These are phyloP conservation scores for Fusarium scirpi DNA, from an alignment of 2,329 filamentous ascomycete species.

Conservation along the genomic window DNA sequence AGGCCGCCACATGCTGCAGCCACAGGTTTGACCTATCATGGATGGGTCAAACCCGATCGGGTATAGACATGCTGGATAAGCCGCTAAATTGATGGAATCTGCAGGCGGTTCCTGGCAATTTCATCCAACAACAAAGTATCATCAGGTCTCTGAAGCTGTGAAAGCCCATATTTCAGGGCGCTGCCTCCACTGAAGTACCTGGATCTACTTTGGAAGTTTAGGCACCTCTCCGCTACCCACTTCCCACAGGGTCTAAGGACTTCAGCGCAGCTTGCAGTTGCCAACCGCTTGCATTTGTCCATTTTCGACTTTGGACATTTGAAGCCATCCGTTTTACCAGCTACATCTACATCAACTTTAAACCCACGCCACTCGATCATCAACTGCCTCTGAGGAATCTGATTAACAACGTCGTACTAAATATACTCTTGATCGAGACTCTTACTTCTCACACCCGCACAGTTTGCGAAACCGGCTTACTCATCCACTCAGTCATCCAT, in stretches of 20 bases:
- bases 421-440: background rate
- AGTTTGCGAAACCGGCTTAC: slow-evolving; percentile 15
- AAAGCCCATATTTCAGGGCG: background rate
- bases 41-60: slow-evolving; percentile 15
- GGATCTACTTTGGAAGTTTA: background rate
- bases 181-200: background rate
- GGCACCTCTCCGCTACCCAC: background rate
- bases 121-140: slow-evolving; percentile 1
- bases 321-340: slow-evolving; percentile 33
- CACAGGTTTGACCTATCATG: slow-evolving; percentile 8
- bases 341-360: slow-evolving; percentile 27
- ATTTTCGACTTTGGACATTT: slow-evolving; percentile 33
- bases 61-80: background rate
- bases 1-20: slow-evolving; percentile 17
- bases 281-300: slow-evolving; percentile 38
- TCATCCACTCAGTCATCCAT: slow-evolving; percentile 3
- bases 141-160: background rate
- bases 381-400: background rate
- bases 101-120: slow-evolving; percentile 22
- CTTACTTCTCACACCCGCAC: background rate
- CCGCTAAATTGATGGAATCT: slow-evolving; percentile 23
- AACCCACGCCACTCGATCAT: slow-evolving; percentile 8
- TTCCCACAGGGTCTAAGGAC: background rate
- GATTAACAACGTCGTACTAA: background rate
- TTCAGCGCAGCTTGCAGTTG: background rate